A percentile compares a stretch with the other conserved stretches of the same genome.
Evolutionary conservation across 2,329 filamentous ascomycete genomes (phyloP).

Genomic region (Berkeleyomyces rouxiae): DNA sequence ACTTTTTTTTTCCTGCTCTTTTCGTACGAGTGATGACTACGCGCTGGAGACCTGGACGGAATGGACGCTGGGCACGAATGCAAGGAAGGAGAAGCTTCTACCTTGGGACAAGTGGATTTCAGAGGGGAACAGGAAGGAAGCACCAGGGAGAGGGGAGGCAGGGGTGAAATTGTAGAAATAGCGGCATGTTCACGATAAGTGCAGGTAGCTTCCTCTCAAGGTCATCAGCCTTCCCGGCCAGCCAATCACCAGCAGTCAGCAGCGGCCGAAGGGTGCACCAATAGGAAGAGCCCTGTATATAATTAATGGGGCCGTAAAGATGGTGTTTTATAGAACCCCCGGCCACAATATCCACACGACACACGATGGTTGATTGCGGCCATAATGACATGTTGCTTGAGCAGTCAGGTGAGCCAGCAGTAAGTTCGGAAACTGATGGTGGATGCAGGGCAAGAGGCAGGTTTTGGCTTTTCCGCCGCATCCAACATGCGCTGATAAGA

Average conservation of each 20-base stretch:
- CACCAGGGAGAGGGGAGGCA: not conserved
- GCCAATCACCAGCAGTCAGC: not conserved
- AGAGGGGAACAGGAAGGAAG: not conserved
- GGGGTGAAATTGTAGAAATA: not conserved
- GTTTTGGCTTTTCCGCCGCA: not conserved
- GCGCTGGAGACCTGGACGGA: no score
- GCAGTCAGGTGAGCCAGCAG: not conserved
- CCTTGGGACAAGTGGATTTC: not conserved
- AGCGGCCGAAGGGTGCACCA: not conserved
- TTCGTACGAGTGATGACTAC: not conserved
- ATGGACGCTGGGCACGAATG: not conserved
- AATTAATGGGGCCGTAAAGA: no score
- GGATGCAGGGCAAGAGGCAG: not conserved
- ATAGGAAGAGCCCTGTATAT: no score
- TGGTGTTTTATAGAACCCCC: not conserved
- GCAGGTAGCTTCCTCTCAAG: not conserved
- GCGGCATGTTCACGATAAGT: not conserved
- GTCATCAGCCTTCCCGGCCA: not conserved
- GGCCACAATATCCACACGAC: not conserved
- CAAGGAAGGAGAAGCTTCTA: not conserved
- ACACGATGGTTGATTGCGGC: not conserved
- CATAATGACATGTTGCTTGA: not conserved
- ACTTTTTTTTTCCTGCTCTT: not conserved
- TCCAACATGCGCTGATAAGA: not conserved
- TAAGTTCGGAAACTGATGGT: not conserved